phyloP scores from a whole-genome alignment of 1,284 basidiomycete genomes.

The Ustilago xerochloae region DNA sequence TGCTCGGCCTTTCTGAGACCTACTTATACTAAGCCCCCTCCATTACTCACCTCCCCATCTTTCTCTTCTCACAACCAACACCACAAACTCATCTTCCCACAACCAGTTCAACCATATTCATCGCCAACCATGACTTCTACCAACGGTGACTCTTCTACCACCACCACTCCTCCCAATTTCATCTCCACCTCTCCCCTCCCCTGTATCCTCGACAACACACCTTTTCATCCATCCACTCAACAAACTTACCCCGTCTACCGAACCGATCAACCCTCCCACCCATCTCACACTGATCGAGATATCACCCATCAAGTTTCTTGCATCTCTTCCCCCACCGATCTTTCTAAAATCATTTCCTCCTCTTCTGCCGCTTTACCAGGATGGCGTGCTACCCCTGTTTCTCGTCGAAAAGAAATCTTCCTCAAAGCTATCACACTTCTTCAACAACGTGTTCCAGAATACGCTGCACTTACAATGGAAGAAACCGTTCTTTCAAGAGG shows the following conservation, averaged over 20 bases:
- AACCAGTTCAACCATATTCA: too few relatives aligned
- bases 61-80: neutral
- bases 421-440: slow-evolving; percentile 42
- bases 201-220: slow-evolving; percentile 59
- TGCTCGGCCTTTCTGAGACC: too few relatives aligned
- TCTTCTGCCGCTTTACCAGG: slow-evolving; percentile 28
- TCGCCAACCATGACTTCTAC: slow-evolving; percentile 12
- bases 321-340: slow-evolving; percentile 25
- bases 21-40: neutral
- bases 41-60: neutral
- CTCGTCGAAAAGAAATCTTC: slow-evolving; percentile 43
- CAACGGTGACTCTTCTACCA: neutral
- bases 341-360: slow-evolving; percentile 17
- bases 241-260: slow-evolving; percentile 57
- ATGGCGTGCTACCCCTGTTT: slow-evolving; percentile 44
- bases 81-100: neutral
- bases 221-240: slow-evolving; percentile 37
- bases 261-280: slow-evolving; percentile 26
- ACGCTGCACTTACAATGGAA: slow-evolving; percentile 27
- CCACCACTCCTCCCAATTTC: slow-evolving; percentile 19
- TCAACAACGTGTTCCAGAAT: slow-evolving; percentile 37
- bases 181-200: slow-evolving; percentile 44
- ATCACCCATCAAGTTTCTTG: slow-evolving; percentile 32
- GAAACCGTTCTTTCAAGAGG: slow-evolving; percentile 46
- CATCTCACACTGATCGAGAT: slow-evolving; percentile 9